Evolutionary conservation across 352 stramenopile species (phyloP).

Genomic region (Phytopythium chamaehyphon): DNA sequence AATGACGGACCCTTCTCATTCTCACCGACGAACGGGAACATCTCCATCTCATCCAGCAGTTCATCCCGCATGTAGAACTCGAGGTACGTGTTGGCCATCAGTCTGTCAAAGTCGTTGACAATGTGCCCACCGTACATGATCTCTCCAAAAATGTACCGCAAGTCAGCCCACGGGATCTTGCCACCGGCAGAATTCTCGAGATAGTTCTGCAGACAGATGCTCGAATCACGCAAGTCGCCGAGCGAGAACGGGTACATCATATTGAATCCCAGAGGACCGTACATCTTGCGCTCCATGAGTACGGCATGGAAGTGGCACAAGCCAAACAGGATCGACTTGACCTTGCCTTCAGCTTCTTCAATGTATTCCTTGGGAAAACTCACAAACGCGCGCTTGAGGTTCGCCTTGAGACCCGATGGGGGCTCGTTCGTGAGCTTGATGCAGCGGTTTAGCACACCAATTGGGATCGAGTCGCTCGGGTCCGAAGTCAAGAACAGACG

Average conservation of each 20-base stretch:
- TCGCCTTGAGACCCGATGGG: slow-evolving; percentile 93
- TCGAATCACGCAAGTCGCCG: slow-evolving; percentile 93
- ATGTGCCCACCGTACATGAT: slow-evolving; percentile 98
- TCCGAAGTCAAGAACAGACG: slow-evolving; percentile 94
- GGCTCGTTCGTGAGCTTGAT: slow-evolving; percentile 98
- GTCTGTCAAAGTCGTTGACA: slow-evolving; percentile 94
- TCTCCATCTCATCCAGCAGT: slow-evolving; percentile 97
- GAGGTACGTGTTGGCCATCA: slow-evolving; percentile 96
- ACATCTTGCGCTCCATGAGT: slow-evolving; percentile 98
- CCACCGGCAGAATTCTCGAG: slow-evolving; percentile 93
- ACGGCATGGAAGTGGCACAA: slow-evolving; percentile 97
- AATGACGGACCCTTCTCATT: slow-evolving; percentile 92
- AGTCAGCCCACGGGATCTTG: slow-evolving; percentile 96
- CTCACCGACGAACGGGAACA: slow-evolving; percentile 97
- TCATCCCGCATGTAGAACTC: slow-evolving; percentile 98
- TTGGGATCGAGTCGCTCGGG: slow-evolving; percentile 91
- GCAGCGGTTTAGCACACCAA: slow-evolving; percentile 94
- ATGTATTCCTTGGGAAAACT: slow-evolving; percentile 96
- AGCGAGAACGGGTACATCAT: slow-evolving; percentile 99
- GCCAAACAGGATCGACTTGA: slow-evolving; percentile 96
- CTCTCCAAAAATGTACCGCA: slow-evolving; percentile 96
- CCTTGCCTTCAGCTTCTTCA: slow-evolving; percentile 94
- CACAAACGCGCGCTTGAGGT: slow-evolving; percentile 95
- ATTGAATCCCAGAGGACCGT: slow-evolving; percentile 97
- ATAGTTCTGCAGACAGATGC: slow-evolving; percentile 95